Evolutionary conservation across 108 stramenopile species (phyloP), one percentile per base, ranked within the genome.

Genomic region (Fragilariopsis cylindrus): DNA sequence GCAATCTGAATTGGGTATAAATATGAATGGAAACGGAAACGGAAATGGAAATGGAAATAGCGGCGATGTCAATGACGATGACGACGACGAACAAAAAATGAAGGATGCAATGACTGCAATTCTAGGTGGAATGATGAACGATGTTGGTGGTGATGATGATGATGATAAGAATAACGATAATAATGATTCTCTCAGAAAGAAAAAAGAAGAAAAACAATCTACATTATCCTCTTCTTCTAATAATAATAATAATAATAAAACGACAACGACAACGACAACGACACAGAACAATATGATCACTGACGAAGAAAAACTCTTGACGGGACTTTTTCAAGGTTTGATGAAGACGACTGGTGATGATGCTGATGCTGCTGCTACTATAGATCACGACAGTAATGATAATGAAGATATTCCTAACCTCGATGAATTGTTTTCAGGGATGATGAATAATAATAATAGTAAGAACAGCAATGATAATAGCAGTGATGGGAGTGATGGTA

Each of bases 61-160:
- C 18, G 41, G 9, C 21, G 70, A 11, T 43, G 57, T 9, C 41
- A 18, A 67, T 12, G 49, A 65, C 46, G 48, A 71, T 9, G 50
- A 50, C 4, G 12, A 7, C 56, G 43, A 48, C 9, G 60, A 60
- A 7, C 57, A 63, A 52, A 30, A 48, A 2, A 57, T 76, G n/a
- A 66, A 63, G 3, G 66, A 56, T 13, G 66, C 71, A 12, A 66
- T 82, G 41, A 65, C 72, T n/a, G 45, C 72, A 4, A 44, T 82
- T 41, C 41, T 77, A 53, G 65, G 76, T 48, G 77, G 57, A 65
- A 78, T 77, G 77, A 49, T 65, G 13, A 72, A 65, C 52, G 60
- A 45, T 11, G 39, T 30, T 41, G 15, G 11, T 19, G 74, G 55
- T 48, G 65, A 15, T 15, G 65, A 43, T 12, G 43, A 15, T 46